phyloP scores from a whole-genome alignment of 2,329 filamentous ascomycete genomes.

The Orbilia blumenaviensis region DNA sequence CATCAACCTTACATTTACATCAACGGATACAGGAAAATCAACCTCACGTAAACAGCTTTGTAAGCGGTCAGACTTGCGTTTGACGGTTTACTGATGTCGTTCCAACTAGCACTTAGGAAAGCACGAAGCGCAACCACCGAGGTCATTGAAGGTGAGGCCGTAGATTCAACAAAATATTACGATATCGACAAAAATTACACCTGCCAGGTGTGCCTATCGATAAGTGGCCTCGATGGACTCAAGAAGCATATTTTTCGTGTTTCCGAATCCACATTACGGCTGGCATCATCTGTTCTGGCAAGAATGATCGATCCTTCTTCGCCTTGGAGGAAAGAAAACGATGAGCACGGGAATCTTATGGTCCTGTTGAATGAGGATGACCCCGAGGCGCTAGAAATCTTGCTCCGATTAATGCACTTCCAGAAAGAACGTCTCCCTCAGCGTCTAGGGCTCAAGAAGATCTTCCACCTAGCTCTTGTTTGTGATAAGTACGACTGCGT shows the following conservation, averaged over 20 bases:
- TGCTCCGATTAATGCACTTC: slow-evolving; percentile 44
- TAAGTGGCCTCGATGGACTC: not conserved
- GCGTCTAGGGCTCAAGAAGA: slow-evolving; percentile 15
- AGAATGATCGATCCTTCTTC: slow-evolving; percentile 40
- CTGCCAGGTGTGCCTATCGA: slow-evolving; percentile 20
- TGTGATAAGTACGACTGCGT: slow-evolving; percentile 50
- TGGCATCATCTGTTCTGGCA: slow-evolving; percentile 37
- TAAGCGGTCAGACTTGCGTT: not conserved
- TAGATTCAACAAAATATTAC: not conserved
- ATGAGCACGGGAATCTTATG: not conserved
- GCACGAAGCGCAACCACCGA: not conserved
- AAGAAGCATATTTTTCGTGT: slow-evolving; percentile 24
- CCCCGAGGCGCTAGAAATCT: slow-evolving; percentile 18
- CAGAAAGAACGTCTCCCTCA: slow-evolving; percentile 19
- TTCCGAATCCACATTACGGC: slow-evolving; percentile 18
- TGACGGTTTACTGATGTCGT: not conserved
- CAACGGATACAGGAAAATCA: no score
- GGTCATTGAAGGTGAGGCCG: not conserved
- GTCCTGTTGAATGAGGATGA: slow-evolving; percentile 27
- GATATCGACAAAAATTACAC: slow-evolving; percentile 18
- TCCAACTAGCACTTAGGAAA: not conserved
- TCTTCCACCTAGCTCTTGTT: slow-evolving; percentile 21
- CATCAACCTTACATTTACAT: no score
- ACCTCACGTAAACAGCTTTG: not conserved
- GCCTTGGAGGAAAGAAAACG: slow-evolving; percentile 24